Base-by-base conservation (phyloP, 768 basidiomycete species). In the Tubosaeta sp. region DNA sequence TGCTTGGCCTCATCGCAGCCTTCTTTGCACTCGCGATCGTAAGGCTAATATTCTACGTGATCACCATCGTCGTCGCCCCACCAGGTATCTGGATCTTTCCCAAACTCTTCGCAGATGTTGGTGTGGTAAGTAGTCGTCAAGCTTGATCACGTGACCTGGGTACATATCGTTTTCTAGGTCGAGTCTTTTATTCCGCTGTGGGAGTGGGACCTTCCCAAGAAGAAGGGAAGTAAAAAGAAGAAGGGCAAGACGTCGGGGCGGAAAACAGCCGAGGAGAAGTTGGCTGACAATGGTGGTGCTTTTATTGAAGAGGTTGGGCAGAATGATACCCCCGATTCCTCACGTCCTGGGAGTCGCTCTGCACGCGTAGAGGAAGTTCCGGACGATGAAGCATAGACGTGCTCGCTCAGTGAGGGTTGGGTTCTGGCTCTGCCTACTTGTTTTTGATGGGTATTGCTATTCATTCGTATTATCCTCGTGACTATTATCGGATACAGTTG, bases 1-100 rank as follows among this genome's bases (percentile, higher is more conserved):
- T 94, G 71, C 77, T 99, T 36, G 90, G 88, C 27, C 76, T 98
- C 56, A 81, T 98, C 51, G 94, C 83, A 30, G 73, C 91, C 51
- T 94, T 99, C 75, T 92, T 98, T 64, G 93, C 69, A 11, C 80
- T 97, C 53, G 91, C 94, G 14, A 82, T 98, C 58, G 77, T 98
- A 46, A 82, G 96, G 45, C 75, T 97, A 48, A 88, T 99, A 60
- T 87, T 97, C 74, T 98, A 93, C 71, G 79, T 94, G 69, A 82
- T 94, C 62, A 94, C 95, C n/a, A 67, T 94, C 57, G 70, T 98
- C 62, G 82, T 82, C 49, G 84, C 83, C 29, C 83, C 84, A 53
- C 92, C 92, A 13, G 96, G 94, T 38, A 96, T 99, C 43, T 99
- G 96, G 96, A 87, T 98, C 73, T 99, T 97, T 77, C 96, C 96